Base-by-base conservation (phyloP, 352 stramenopile species). In the Peronosclerospora sorghi region DNA sequence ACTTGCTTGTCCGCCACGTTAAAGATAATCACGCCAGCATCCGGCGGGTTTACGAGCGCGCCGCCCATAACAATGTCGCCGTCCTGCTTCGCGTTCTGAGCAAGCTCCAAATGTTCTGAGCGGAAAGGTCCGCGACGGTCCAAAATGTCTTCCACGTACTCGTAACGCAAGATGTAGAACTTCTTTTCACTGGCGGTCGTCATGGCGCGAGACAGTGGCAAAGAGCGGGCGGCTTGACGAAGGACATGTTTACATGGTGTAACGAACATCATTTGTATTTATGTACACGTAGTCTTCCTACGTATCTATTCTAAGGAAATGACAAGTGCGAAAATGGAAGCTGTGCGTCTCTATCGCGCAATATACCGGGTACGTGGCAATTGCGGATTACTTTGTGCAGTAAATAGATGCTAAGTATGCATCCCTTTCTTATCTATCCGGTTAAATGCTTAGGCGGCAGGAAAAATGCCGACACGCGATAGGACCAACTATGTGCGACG, bases 71-170 rank as follows among this genome's bases (percentile, higher is more conserved):
- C 35, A 15, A 86, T 44, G 45, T 83, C 66, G 23, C 65, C 67
- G 24, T 74, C 46, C 21, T 69, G 62, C 55, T 83, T 83, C 44
- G 67, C 50, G 38, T 51, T 59, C 32, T 63, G 47, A 5, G 67
- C 62, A 51, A 59, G 65, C 54, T 68, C 55, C 46, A 86, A 47
- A 49, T 85, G 76, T 47, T 82, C 67, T 15, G 56, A 49, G 21
- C 76, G 76, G 59, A 85, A 89, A 30, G 73, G 73, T 0, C 58
- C 65, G 41, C 76, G 71, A 43, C 80, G 81, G 36, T 86, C 63
- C 29, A 84, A 56, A 42, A 86, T 86, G 39, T 85, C 73, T n/a
- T 63, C 41, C 42, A 78, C 62, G 59, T 89, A 86, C 36, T 74
- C 64, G 58, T 89, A 86, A 29, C 62, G 71, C 28, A 89, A 55